Base-by-base conservation (phyloP, 2,329 filamentous ascomycete genomes). In the Stagonosporopsis rhizophila region DNA sequence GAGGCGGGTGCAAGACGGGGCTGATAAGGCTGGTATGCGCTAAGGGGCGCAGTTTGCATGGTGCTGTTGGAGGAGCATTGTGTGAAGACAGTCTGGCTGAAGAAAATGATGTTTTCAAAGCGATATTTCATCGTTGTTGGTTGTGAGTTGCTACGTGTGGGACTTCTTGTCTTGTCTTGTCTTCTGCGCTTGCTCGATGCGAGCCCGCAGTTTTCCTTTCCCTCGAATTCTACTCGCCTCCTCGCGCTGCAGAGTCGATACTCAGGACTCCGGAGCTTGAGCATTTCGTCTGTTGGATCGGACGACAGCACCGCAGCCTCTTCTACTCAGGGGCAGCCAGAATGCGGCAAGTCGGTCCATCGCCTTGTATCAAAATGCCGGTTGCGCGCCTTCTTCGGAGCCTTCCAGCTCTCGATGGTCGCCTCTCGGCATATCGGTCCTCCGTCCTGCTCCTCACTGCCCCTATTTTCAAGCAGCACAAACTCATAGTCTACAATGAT, bases 361-460 rank as follows among this genome's bases (percentile, higher is more conserved):
- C 58, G 57, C 48, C 58, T 58, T 42, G 53, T 44, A 25, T 52
- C 12, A 11, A 15, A 19, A 15, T 37, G 22, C 15, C 23, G 40
- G 28, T 22, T 51, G 7, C 22, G 25, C 19, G 5, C 38, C 32
- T 52, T 56, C 30, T 38, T 52, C 6, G 47, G 38, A 7, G 38
- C 41, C 47, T 66, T 68, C 67, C 64, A 67, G 27, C 28, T 55
- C 30, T 57, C 64, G 39, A 71, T 65, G 15, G 54, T 60, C 8
- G 54, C 57, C 46, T 71, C 67, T 35, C 68, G 54, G 41, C 64
- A 66, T 2, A 70, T 14, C 3, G 70, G 62, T 6, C 56, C 62
- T 1, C 67, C 68, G 35, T 70, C 66, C 35, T 52, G 38, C 25
- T 52, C 59, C n/a, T 56, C 54, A 5, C 53, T 58, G 6, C 56